Evolutionary conservation across 2,329 filamentous ascomycete genomes (phyloP), one percentile per base, ranked within the genome.

Genomic region (Didymella lethalis): DNA sequence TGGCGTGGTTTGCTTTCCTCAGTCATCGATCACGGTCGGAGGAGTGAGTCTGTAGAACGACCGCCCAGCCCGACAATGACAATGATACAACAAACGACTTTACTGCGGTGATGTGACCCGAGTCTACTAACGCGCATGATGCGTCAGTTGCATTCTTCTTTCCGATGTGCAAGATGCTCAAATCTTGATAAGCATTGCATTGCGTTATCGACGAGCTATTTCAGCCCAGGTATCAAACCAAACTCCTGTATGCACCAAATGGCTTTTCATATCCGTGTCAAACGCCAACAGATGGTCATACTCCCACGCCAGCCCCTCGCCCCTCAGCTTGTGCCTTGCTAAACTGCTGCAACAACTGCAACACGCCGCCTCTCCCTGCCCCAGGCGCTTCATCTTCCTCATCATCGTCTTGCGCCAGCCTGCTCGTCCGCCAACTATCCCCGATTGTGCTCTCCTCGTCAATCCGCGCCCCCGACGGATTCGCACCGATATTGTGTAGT

Each of bases 301-400:
- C 68, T 12, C 73, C 71, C 49, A 75, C 70, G 14, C 73, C 74
- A 20, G 72, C 73, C 7, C 71, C 79, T 62, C 79, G 76, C 52
- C 79, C 82, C 59, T 83, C 81, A 26, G 81, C 81, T 63, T 86
- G 84, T 36, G 85, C 86, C 75, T 85, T 87, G 62, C 88, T 86
- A 67, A 90, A 90, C 68, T 90, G 86, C 71, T 88, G 85, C 56
- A 90, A 80, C 64, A 90, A 74, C 8, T 88, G 88, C 57, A 90
- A 74, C 5, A 90, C 87, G 2, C 88, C 88, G 2, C 81, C 82
- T 4, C 82, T 82, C 32, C 70, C 77, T 31, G 72, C 72, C 0
- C 78, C 79, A 8, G 75, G 59, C 12, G 57, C 78, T 7, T 83
- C 80, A 50, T 81, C 78, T 12, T 83, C 80, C 1, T 83, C 79